A percentile compares a stretch with the other conserved stretches of the same genome.
Evolutionary conservation across 495 filamentous ascomycete species (phyloP).

Genomic region (Gamarada debralockiae): DNA sequence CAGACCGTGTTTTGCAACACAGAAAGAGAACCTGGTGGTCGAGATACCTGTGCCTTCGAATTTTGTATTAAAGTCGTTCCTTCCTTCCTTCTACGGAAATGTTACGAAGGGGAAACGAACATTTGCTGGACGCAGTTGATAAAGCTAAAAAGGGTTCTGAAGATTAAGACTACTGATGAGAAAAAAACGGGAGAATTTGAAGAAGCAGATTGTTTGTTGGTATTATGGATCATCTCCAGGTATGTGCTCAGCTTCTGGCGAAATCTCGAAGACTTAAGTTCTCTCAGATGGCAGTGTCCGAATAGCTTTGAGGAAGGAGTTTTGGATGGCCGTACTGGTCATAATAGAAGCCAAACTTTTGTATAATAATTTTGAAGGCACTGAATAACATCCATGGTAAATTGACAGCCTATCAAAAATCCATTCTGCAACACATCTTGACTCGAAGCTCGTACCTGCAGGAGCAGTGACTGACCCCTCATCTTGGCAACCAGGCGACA

Average conservation of each 20-base stretch:
- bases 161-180: conserved; percentile 4
- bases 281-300: conserved; percentile 9
- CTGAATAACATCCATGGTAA: too few species aligned
- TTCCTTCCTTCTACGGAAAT: not conserved
- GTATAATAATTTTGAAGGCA: not conserved
- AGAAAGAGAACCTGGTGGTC: not conserved
- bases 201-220: conserved; percentile 20
- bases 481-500: too few species aligned
- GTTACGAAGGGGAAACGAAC: conserved; percentile 5
- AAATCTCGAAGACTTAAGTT: not conserved
- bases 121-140: conserved; percentile 1
- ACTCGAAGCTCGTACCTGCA: too few species aligned
- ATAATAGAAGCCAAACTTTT: not conserved
- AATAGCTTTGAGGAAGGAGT: conserved; percentile 8
- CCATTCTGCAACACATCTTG: too few species aligned
- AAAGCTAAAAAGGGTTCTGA: conserved; percentile 8
- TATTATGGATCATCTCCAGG: conserved; percentile 14
- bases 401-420: too few species aligned
- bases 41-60: conserved; percentile 1
- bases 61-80: not conserved
- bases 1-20: not conserved
- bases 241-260: not conserved
- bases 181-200: conserved; percentile 13
- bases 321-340: not conserved
- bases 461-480: too few species aligned